Conservation (phyloP, 2,329 filamentous ascomycete genomes). For the Stylonectria norvegica region DNA sequence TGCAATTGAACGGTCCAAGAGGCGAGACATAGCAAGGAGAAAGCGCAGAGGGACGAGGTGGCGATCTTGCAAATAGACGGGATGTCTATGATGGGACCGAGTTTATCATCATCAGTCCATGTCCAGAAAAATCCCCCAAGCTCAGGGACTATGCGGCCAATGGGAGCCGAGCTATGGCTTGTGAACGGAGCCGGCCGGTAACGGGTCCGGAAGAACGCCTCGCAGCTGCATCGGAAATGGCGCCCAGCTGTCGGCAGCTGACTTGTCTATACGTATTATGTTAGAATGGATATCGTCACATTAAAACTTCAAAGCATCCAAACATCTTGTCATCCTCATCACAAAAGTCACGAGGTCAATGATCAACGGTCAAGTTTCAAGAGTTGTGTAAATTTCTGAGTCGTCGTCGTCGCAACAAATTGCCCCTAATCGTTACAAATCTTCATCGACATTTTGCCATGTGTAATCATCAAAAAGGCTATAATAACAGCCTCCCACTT, state of each 20-base stretch:
- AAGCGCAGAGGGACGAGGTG: background rate
- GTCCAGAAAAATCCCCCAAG: conserved; percentile 12
- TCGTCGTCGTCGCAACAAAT: too few species aligned
- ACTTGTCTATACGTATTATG: too few species aligned
- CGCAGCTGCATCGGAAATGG: conserved; percentile 1
- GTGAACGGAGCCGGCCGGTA: conserved; percentile 8
- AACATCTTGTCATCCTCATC: too few species aligned
- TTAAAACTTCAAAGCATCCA: too few species aligned
- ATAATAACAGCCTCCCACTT: too few species aligned
- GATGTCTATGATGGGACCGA: conserved; percentile 1
- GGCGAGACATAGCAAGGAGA: background rate
- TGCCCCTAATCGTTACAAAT: too few species aligned
- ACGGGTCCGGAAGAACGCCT: conserved; percentile 5
- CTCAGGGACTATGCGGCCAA: conserved; percentile 8
- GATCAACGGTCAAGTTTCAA: too few species aligned
- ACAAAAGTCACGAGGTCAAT: too few species aligned
- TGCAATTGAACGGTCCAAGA: background rate
- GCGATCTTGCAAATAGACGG: background rate
- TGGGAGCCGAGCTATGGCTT: conserved; percentile 3
- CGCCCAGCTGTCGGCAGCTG: background rate
- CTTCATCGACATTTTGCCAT: too few species aligned
- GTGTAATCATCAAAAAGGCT: too few species aligned
- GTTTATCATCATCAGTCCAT: conserved; percentile 19
- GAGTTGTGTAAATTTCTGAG: too few species aligned
- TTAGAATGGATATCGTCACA: too few species aligned